Conservation (phyloP, 2,329 filamentous ascomycete genomes). For the Fusarium subtropicale region DNA sequence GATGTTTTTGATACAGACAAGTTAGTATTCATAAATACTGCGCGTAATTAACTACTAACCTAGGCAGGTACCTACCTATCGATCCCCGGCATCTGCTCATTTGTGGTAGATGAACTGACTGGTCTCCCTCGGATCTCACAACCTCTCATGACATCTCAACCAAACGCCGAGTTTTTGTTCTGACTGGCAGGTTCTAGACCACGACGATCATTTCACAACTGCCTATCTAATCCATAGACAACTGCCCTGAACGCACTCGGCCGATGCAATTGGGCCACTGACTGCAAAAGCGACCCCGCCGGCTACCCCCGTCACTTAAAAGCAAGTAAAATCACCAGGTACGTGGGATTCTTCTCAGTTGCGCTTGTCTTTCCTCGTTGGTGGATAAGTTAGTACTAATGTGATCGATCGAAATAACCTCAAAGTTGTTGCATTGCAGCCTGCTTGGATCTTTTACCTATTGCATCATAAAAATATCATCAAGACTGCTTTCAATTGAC, state of each 20-base stretch:
- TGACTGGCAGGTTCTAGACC: constrained; percentile 38
- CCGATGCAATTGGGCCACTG: constrained; percentile 25
- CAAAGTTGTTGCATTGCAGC: background rate
- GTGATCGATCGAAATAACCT: constrained; percentile 12
- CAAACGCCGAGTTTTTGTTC: constrained; percentile 21
- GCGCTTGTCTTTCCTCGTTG: background rate
- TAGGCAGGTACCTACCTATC: background rate
- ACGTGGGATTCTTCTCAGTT: background rate
- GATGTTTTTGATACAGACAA: background rate
- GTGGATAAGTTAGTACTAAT: background rate
- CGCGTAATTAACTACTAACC: constrained; percentile 3
- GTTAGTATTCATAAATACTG: background rate
- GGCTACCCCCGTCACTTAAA: constrained; percentile 27
- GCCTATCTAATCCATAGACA: constrained; percentile 22
- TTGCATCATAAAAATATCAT: constrained; percentile 4
- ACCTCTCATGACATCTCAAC: constrained; percentile 18
- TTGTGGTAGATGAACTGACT: background rate
- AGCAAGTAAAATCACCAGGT: constrained; percentile 13
- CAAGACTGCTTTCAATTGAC: background rate
- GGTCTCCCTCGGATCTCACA: constrained; percentile 19
- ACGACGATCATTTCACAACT: constrained; percentile 28
- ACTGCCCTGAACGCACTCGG: constrained; percentile 18
- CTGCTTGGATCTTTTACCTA: background rate
- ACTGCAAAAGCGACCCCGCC: constrained; percentile 26
- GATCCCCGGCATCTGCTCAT: background rate